These are phyloP conservation scores for Claviceps sp. DNA, from an alignment of 2,329 filamentous ascomycete genomes.

Conservation along the genomic window DNA sequence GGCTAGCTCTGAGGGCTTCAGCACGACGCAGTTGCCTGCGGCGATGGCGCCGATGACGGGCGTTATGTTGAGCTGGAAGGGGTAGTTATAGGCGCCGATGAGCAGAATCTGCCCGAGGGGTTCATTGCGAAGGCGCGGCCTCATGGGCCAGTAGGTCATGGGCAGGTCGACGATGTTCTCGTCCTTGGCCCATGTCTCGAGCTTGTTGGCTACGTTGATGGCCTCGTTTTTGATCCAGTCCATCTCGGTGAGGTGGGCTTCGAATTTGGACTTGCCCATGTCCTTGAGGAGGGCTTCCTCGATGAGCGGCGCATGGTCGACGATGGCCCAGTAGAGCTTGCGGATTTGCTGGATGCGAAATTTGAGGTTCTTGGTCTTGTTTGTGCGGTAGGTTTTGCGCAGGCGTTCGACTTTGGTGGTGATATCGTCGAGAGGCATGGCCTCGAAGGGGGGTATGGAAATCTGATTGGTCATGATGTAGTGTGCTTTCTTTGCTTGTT, in stretches of 20 bases:
- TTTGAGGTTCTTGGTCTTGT: conserved; percentile 69
- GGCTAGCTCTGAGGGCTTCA: conserved; percentile 83
- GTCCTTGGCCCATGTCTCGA: conserved; percentile 73
- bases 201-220: conserved; percentile 60
- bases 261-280: conserved; percentile 63
- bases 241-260: conserved; percentile 62
- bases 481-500: neutral
- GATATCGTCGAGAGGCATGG: conserved; percentile 55
- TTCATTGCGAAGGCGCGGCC: conserved; percentile 70
- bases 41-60: conserved; percentile 83
- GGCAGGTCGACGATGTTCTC: conserved; percentile 60
- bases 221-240: conserved; percentile 72
- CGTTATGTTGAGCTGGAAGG: conserved; percentile 64
- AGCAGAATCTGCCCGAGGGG: conserved; percentile 72
- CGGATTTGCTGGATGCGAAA: conserved; percentile 78
- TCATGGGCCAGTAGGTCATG: conserved; percentile 53
- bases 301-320: conserved; percentile 62
- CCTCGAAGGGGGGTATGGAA: conserved; percentile 36
- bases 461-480: conserved; percentile 25
- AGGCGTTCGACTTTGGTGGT: conserved; percentile 43
- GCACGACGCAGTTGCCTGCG: conserved; percentile 74
- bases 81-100: conserved; percentile 92
- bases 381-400: conserved; percentile 58
- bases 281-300: conserved; percentile 65
- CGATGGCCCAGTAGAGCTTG: conserved; percentile 87